Conservation (phyloP, 768 basidiomycete species). For the Crepidotus variabilis region DNA sequence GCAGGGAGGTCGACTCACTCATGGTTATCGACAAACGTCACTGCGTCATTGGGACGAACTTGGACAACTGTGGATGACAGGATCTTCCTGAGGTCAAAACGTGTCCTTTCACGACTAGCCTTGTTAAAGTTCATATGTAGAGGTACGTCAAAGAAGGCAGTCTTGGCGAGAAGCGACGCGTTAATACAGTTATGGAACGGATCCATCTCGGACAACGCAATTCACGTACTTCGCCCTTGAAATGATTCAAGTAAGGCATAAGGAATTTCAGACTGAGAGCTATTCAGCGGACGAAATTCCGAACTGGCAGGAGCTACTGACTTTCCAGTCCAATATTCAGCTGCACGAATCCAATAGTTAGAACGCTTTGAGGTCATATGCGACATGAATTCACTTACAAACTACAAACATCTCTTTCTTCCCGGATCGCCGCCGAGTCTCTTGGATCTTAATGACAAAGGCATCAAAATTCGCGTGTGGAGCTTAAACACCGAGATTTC, state of each 20-base stretch:
- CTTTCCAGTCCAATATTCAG: slow-evolving; percentile 84
- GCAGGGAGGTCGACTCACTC: slow-evolving; percentile 51
- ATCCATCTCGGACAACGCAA: slow-evolving; percentile 3
- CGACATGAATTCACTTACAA: slow-evolving; percentile 25
- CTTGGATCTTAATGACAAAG: slow-evolving; percentile 40
- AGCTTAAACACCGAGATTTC: slow-evolving; percentile 14
- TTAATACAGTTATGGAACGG: neutral
- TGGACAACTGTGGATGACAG: slow-evolving; percentile 68
- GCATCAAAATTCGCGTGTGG: neutral
- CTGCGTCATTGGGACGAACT: slow-evolving; percentile 70
- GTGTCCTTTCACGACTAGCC: slow-evolving; percentile 64
- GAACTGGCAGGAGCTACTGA: slow-evolving; percentile 26
- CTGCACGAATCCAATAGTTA: slow-evolving; percentile 30
- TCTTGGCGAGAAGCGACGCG: slow-evolving; percentile 35
- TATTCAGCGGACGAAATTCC: slow-evolving; percentile 1
- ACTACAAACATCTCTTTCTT: slow-evolving; percentile 56
- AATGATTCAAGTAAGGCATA: slow-evolving; percentile 53
- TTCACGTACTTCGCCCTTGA: slow-evolving; percentile 60
- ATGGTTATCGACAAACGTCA: slow-evolving; percentile 90
- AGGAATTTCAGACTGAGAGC: slow-evolving; percentile 43
- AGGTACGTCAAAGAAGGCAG: slow-evolving; percentile 89
- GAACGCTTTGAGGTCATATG: neutral
- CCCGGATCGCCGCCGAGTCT: slow-evolving; percentile 40
- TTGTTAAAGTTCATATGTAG: slow-evolving; percentile 80
- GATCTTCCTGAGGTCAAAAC: slow-evolving; percentile 76